Base-by-base conservation (phyloP, 2,329 filamentous ascomycete species). In the Orbilia quercus region DNA sequence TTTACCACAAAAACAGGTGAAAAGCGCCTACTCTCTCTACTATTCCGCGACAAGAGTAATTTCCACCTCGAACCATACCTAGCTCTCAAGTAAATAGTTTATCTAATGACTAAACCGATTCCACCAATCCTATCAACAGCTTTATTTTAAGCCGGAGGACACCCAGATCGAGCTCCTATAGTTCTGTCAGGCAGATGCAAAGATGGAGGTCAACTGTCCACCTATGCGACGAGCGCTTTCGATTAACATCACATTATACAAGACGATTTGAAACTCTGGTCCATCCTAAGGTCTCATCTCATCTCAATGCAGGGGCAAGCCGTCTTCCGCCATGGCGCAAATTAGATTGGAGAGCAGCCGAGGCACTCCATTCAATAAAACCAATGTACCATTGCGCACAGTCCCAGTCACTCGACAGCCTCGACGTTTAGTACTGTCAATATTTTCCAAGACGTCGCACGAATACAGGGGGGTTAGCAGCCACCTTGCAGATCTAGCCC, bases 221-320 rank as follows among this genome's bases (percentile, higher is more conserved):
- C 28, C 28, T 31, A 40, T 6, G 12, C 4, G 36, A 14, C 5
- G 36, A 34, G 31, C 31, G 12, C 12, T 34, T 34, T 34, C 31
- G 31, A 14, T 12, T 12, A 16, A 40, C 4, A 40, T 40, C 36
- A 31, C 4, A 31, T 40, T 40, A 5, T 14, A 12, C 36, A 40
- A 16, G n/a, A 12, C 36, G 14, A 48, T 38, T 60, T 28, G 3
- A 48, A 5, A 5, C 22, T 50, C 60, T 14, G 16, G 20, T 50
- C 38, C 28, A 47, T 12, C 6, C 14, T 40, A 16, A 34, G 20
- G 12, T 59, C 44, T 67, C 63, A 67, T 67, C 44, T 48, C 60
- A 65, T 57, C 60, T 67, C 40, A 51, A 67, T 44, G 47, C 55
- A 60, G 55, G 55, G 64, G 55, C 53, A 67, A 25, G 51, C 23